Evolutionary conservation across 306 rosid species (phyloP), one percentile per base, ranked within the genome.

Genomic region (Pterocarpus macrocarpus): DNA sequence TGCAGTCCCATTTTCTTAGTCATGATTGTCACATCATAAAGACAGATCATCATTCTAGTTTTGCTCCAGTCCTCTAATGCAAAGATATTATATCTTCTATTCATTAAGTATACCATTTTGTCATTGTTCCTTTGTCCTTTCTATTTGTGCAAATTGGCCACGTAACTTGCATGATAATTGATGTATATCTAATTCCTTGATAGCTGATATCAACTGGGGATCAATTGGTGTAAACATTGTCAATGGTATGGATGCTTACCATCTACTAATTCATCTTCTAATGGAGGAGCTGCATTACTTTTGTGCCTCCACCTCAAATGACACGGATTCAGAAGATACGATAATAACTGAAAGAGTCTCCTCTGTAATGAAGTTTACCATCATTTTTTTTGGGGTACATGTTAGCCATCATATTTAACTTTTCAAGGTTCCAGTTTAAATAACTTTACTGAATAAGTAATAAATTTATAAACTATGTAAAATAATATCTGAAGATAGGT

Each of bases 11-110:
- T 71, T 76, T 73, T 62, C 17, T 64, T 52, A 55, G 39, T 49
- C 71, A 41, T 69, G 75, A 76, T 35, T 35, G 58, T 73, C 82
- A 63, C 75, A 61, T 57, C 67, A 32, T 72, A 56, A 80, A 64
- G 72, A 30, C 67, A 11, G 43, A 13, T 41, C 53, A 50, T 69
- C 64, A 57, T 43, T 69, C 71, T 58, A 57, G 64, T 58, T 76
- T 43, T 64, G 12, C 34, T 69, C 34, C 64, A 17, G 8, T 14
- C 59, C 66, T 62, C 43, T 70, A 34, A 15, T 49, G 59, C 75
- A 43, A 38, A 53, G 43, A 44, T 49, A 66, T 68, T 57, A 61
- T 45, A n/a, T 57, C 76, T 65, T 70, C 69, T 75, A 38, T 78
- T 68, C 64, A 34, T 52, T 30, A 8, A 55, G 55, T 64, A 9